These are phyloP conservation scores for Colletotrichum aenigma DNA, from an alignment of 2,329 filamentous ascomycete genomes.

Conservation along the genomic window DNA sequence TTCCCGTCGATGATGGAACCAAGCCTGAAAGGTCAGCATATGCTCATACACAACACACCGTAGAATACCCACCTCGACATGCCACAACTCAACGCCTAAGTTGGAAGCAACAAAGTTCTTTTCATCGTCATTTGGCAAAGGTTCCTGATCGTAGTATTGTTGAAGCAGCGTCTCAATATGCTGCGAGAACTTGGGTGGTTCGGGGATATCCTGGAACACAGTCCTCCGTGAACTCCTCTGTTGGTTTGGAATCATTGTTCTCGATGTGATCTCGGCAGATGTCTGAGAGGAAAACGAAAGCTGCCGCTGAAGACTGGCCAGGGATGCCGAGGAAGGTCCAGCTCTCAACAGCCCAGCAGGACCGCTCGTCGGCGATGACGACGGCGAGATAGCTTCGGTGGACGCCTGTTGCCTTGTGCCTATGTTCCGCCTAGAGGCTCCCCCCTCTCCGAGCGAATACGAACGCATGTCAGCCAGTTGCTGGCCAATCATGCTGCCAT, in stretches of 20 bases:
- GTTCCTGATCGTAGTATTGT: constrained; percentile 54
- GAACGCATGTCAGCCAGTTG: neutral
- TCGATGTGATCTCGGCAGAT: constrained; percentile 32
- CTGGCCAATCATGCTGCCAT: neutral
- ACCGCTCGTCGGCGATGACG: constrained; percentile 25
- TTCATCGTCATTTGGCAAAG: constrained; percentile 52
- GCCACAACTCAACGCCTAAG: constrained; percentile 53
- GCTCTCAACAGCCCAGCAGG: constrained; percentile 23
- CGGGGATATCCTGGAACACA: constrained; percentile 41
- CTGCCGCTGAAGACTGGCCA: neutral
- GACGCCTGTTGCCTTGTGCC: neutral
- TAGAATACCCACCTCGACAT: constrained; percentile 47
- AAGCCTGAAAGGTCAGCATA: constrained; percentile 36
- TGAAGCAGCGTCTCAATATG: constrained; percentile 57
- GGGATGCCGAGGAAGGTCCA: constrained; percentile 22
- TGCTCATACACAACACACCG: too few species aligned
- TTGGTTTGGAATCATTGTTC: constrained; percentile 49
- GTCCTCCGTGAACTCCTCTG: constrained; percentile 45
- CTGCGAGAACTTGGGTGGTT: constrained; percentile 49
- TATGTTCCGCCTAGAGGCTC: neutral
- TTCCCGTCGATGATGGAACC: constrained; percentile 60
- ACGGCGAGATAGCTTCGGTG: neutral
- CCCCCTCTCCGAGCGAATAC: neutral
- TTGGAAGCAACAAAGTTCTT: constrained; percentile 60
- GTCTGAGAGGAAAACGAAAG: neutral